phyloP scores from a whole-genome alignment of 2,329 filamentous ascomycete genomes.

The Geosmithia putterillii region DNA sequence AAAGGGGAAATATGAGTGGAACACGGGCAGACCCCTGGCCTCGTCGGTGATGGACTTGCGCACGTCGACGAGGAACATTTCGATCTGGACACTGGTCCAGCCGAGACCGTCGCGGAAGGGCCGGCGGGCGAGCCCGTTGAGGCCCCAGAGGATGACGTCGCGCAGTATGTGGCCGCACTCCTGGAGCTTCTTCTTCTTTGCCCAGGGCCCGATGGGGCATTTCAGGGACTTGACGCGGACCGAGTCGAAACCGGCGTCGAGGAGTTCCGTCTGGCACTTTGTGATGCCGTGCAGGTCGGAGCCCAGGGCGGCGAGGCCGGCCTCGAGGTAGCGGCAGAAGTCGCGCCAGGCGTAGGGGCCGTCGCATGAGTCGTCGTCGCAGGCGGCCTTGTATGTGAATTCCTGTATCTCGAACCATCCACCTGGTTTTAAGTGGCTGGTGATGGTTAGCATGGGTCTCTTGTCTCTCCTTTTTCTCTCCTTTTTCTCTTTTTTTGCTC shows the following conservation, averaged over 20 bases:
- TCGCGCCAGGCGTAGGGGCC: slow-evolving; percentile 33
- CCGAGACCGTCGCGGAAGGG: slow-evolving; percentile 24
- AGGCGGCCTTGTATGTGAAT: slow-evolving; percentile 24
- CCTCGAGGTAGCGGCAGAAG: slow-evolving; percentile 26
- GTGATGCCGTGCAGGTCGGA: slow-evolving; percentile 27
- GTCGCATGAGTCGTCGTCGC: slow-evolving; percentile 31
- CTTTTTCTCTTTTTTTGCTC: not conserved
- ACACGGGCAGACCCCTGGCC: slow-evolving; percentile 17
- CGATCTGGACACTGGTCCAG: slow-evolving; percentile 27
- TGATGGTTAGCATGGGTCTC: not conserved
- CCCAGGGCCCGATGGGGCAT: slow-evolving; percentile 36
- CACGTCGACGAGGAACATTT: slow-evolving; percentile 29
- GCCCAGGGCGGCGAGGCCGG: slow-evolving; percentile 27
- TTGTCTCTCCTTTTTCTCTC: not conserved
- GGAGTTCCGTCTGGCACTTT: slow-evolving; percentile 20
- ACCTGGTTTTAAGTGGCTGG: slow-evolving; percentile 36
- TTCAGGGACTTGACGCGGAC: slow-evolving; percentile 29
- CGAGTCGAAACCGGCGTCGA: slow-evolving; percentile 26
- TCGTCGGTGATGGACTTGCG: slow-evolving; percentile 23
- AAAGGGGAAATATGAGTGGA: slow-evolving; percentile 27
- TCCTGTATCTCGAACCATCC: slow-evolving; percentile 39
- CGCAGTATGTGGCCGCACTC: slow-evolving; percentile 32
- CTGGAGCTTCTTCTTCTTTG: slow-evolving; percentile 25
- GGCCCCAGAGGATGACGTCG: slow-evolving; percentile 26
- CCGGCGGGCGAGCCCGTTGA: slow-evolving; percentile 22